A percentile compares a stretch with the other conserved stretches of the same genome.
These are phyloP conservation scores for Glycyrrhiza uralensis DNA, from an alignment of 306 rosid species.

Conservation along the genomic window DNA sequence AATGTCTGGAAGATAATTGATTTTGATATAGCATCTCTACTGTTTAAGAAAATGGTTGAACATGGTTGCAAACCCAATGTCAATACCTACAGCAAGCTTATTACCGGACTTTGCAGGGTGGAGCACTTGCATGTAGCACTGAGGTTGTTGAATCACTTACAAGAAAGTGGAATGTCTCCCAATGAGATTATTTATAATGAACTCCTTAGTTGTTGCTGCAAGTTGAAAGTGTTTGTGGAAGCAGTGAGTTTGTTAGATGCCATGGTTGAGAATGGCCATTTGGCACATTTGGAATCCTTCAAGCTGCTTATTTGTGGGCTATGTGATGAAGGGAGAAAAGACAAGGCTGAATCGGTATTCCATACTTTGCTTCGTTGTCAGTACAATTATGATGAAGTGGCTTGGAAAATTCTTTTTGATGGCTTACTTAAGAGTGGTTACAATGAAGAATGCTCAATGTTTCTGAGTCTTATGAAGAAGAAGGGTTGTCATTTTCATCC, in stretches of 20 bases:
- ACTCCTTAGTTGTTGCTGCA: slow-evolving; percentile 56
- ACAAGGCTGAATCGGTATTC: slow-evolving; percentile 49
- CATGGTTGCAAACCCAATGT: slow-evolving; percentile 57
- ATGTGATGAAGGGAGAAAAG: slow-evolving; percentile 45
- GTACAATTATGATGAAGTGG: slow-evolving; percentile 69
- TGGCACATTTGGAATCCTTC: slow-evolving; percentile 52
- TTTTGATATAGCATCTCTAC: slow-evolving; percentile 40
- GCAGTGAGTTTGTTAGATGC: slow-evolving; percentile 42
- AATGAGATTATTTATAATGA: slow-evolving; percentile 44
- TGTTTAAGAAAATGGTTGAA: slow-evolving; percentile 52
- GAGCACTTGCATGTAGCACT: slow-evolving; percentile 44
- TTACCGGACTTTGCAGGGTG: slow-evolving; percentile 59
- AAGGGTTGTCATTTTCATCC: slow-evolving; percentile 62
- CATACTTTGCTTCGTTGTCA: slow-evolving; percentile 41
- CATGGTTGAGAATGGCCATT: slow-evolving; percentile 52
- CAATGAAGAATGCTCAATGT: slow-evolving; percentile 50
- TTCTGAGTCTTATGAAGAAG: slow-evolving; percentile 50
- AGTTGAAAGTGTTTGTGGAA: slow-evolving; percentile 44
- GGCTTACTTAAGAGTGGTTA: slow-evolving; percentile 62
- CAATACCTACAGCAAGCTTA: slow-evolving; percentile 52
- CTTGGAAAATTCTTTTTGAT: slow-evolving; percentile 71
- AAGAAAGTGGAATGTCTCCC: slow-evolving; percentile 46
- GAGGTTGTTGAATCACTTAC: slow-evolving; percentile 43
- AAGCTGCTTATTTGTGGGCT: slow-evolving; percentile 63
- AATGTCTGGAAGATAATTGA: slow-evolving; percentile 54